Evolutionary conservation across 352 stramenopile genomes (phyloP), one percentile per base, ranked within the genome.

Genomic region (Plasmopara viticola): DNA sequence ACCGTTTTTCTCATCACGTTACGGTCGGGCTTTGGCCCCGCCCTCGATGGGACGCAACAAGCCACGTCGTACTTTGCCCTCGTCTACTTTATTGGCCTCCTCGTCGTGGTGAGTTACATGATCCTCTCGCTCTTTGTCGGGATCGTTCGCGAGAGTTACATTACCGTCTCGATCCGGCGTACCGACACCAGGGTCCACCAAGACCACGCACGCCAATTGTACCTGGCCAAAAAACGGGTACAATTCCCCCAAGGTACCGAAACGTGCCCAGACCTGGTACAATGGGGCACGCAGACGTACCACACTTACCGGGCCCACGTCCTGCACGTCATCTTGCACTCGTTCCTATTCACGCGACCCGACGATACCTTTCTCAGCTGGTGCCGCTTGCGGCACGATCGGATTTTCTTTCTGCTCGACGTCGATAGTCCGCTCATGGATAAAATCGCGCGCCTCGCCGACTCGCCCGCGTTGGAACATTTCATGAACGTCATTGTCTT

Each of bases 21-120:
- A 29, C 76, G 83, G 0, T 81, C 83, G 0, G 80, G 83, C n/a
- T 93, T 93, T 51, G 83, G 83, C 0, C 60, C 78, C n/a, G 63
- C 78, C 0, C 70, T 93, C 3, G 83, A 93, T 47, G 83, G 77
- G 13, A 77, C 73, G 10, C 60, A 87, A 29, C 80, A 90, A 34
- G 74, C 76, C 1, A 78, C 76, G 31, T 93, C 80, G 0, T 88
- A 80, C 35, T 75, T 90, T 43, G 68, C 72, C 3, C 82, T 94
- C 48, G 54, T 88, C 52, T 91, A 88, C 43, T 94, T 94, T 53
- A 78, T 91, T 45, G 78, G 58, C 7, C 58, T 91, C 4, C 79
- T 90, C 41, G 76, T 94, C 0, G 89, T 94, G 29, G 78, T 94
- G 0, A 90, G 78, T 34, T 91, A 87, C 60, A 91, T 90, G 77